These are phyloP conservation scores for Rhodotorula paludigena DNA, from an alignment of 768 basidiomycete genomes.

Conservation along the genomic window DNA sequence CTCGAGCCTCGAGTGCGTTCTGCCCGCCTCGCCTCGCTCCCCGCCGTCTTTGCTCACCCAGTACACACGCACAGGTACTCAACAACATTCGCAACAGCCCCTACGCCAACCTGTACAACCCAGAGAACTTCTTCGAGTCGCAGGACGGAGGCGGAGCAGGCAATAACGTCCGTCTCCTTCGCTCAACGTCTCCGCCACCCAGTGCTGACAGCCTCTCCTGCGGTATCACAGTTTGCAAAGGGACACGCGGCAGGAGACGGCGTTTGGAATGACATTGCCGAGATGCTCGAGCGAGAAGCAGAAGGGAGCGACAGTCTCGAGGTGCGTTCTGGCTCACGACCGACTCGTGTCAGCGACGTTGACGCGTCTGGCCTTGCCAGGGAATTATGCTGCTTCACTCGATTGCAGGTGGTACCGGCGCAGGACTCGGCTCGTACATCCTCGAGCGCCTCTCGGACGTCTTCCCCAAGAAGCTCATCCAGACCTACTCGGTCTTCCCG, in stretches of 20 bases:
- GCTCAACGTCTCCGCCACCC: too few species aligned
- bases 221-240: conserved; percentile 62
- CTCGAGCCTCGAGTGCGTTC: conserved; percentile 81
- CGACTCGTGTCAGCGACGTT: too few species aligned
- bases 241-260: conserved; percentile 85
- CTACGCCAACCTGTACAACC: conserved; percentile 86
- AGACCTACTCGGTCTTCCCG: conserved; percentile 98
- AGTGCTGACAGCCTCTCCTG: not conserved
- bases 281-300: conserved; percentile 97
- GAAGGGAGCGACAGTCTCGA: conserved; percentile 96
- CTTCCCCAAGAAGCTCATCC: conserved; percentile 97
- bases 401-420: conserved; percentile 97
- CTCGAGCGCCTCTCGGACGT: conserved; percentile 94
- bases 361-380: conserved; percentile 50
- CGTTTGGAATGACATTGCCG: conserved; percentile 93
- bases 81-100: conserved; percentile 78
- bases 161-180: conserved; percentile 62
- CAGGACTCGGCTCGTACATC: conserved; percentile 94
- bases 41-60: too few species aligned
- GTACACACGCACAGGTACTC: conserved; percentile 89
- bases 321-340: conserved; percentile 52
- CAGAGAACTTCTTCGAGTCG: conserved; percentile 92
- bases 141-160: conserved; percentile 99
- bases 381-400: conserved; percentile 99
- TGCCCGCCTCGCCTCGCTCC: not conserved